Evolutionary conservation across 768 basidiomycete genomes (phyloP).

Genomic region (Suillus weaverae): DNA sequence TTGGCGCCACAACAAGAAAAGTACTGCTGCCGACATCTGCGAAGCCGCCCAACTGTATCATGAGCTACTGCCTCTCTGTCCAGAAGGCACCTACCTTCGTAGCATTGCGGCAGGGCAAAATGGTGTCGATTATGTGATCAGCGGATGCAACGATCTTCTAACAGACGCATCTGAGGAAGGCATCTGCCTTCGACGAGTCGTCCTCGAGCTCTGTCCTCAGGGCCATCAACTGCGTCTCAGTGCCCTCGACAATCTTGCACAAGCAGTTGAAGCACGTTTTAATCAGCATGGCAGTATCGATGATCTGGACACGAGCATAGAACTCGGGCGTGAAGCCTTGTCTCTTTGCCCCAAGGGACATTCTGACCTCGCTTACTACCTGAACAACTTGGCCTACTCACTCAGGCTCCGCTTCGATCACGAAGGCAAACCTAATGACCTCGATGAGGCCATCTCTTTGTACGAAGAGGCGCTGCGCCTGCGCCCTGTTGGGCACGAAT

Average conservation of each 20-base stretch:
- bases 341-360: background rate
- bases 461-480: background rate
- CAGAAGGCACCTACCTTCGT: background rate
- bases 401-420: background rate
- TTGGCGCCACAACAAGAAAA: background rate
- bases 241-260: too few relatives aligned
- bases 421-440: background rate
- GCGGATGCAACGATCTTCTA: background rate
- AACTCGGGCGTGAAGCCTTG: background rate
- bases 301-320: background rate
- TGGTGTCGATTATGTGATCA: background rate
- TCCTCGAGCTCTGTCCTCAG: background rate
- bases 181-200: background rate
- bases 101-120: background rate
- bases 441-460: background rate
- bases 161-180: background rate
- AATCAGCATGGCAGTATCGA: too few relatives aligned
- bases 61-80: background rate
- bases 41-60: background rate
- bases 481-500: background rate
- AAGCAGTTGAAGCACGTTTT: too few relatives aligned
- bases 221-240: background rate
- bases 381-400: background rate
- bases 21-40: background rate
- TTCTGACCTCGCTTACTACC: fast-evolving